A percentile compares a stretch with the other conserved stretches of the same genome.
phyloP scores from a whole-genome alignment of 2,329 filamentous ascomycete species.

The Trichoderma sp. region DNA sequence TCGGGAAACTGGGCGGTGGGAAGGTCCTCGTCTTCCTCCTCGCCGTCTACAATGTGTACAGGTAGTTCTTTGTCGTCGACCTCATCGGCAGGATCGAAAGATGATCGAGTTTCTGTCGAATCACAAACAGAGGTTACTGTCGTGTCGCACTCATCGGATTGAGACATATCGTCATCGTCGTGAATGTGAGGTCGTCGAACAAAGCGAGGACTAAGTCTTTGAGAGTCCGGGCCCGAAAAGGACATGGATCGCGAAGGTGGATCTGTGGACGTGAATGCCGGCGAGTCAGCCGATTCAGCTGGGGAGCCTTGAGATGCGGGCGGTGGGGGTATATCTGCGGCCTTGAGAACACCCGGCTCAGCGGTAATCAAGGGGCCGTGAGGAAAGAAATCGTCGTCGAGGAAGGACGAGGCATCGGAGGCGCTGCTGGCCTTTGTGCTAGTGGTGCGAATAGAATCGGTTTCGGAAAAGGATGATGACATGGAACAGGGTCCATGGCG shows the following conservation, averaged over 20 bases:
- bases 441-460: conserved; percentile 41
- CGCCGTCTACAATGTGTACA: conserved; percentile 37
- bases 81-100: conserved; percentile 38
- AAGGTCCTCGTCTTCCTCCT: conserved; percentile 40
- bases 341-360: conserved; percentile 42
- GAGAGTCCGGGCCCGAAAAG: conserved; percentile 54
- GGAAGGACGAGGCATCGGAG: conserved; percentile 40
- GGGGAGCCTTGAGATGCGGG: conserved; percentile 54
- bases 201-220: conserved; percentile 39
- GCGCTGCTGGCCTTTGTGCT: conserved; percentile 45
- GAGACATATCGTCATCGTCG: conserved; percentile 48
- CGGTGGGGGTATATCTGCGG: conserved; percentile 35
- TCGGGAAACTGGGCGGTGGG: conserved; percentile 44
- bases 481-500: conserved; percentile 42
- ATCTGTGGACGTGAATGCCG: conserved; percentile 37
- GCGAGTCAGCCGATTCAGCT: conserved; percentile 46
- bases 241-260: conserved; percentile 53
- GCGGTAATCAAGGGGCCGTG: conserved; percentile 46
- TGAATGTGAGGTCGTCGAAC: conserved; percentile 36
- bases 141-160: conserved; percentile 49
- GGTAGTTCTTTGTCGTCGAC: conserved; percentile 35
- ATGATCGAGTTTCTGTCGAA: conserved; percentile 43
- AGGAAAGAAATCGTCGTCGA: conserved; percentile 43
- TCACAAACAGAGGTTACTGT: conserved; percentile 50
- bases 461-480: conserved; percentile 45